Conservation (phyloP, 2,329 filamentous ascomycete species). For the Blumeria hordei region DNA sequence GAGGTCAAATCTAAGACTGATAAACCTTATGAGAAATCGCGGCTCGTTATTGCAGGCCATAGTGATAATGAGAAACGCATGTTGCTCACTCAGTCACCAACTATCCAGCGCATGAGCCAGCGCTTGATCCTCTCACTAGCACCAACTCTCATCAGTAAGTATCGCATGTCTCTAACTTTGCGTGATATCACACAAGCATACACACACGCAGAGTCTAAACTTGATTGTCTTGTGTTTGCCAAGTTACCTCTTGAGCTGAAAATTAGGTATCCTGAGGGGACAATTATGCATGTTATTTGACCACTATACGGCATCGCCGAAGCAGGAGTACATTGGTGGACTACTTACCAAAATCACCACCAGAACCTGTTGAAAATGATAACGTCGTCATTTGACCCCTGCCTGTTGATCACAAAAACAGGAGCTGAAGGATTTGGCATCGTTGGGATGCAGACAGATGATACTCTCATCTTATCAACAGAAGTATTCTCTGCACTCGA, state of each 20-base stretch:
- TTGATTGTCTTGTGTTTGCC: not conserved
- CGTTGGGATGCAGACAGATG: too few species aligned
- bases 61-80: conserved; percentile 3
- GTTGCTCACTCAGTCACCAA: conserved; percentile 4
- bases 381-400: not conserved
- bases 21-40: not conserved
- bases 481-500: too few species aligned
- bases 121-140: conserved; percentile 2
- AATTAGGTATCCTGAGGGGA: not conserved
- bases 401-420: too few species aligned
- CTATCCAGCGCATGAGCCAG: conserved; percentile 4
- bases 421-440: too few species aligned
- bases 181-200: not conserved
- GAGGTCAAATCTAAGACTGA: not conserved
- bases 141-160: not conserved
- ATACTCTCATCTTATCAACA: too few species aligned
- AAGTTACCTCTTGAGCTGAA: not conserved
- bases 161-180: not conserved
- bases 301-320: not conserved
- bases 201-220: not conserved
- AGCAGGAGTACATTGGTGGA: not conserved
- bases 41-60: conserved; percentile 3
- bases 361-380: not conserved
- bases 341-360: not conserved
- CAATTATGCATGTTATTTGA: too few species aligned